Evolutionary conservation across 768 basidiomycete species (phyloP).

Genomic region (Macrolepiota dolichaula): DNA sequence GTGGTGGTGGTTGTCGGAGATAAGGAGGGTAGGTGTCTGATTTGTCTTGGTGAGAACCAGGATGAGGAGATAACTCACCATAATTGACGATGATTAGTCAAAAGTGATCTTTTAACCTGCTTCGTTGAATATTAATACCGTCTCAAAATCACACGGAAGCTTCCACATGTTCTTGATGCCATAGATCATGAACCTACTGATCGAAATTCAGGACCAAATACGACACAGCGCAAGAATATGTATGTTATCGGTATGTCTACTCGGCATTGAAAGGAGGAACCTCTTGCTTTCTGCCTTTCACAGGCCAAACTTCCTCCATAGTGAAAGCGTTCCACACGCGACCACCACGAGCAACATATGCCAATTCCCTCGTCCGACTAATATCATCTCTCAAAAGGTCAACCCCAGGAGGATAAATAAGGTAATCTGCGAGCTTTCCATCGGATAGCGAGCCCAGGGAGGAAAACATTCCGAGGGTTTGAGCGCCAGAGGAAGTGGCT

Average conservation of each 20-base stretch:
- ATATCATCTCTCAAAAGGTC: conserved; percentile 51
- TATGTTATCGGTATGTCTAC: conserved; percentile 17
- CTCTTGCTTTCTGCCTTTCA: conserved; percentile 48
- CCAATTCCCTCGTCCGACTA: conserved; percentile 44
- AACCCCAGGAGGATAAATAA: conserved; percentile 60
- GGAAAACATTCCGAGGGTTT: conserved; percentile 56
- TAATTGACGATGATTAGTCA: background rate
- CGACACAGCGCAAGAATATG: background rate
- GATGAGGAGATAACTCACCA: background rate
- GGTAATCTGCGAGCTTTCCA: conserved; percentile 70
- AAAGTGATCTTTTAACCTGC: background rate
- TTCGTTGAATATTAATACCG: background rate
- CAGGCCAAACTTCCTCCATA: conserved; percentile 73
- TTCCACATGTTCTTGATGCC: background rate
- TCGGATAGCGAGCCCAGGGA: conserved; percentile 61
- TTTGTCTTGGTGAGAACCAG: background rate
- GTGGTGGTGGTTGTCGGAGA: background rate
- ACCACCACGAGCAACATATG: conserved; percentile 62
- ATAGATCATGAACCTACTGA: too few relatives aligned
- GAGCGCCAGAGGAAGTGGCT: conserved; percentile 64
- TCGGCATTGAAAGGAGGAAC: conserved; percentile 61
- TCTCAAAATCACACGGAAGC: too few relatives aligned
- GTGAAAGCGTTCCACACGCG: conserved; percentile 65
- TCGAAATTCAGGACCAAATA: too few relatives aligned
- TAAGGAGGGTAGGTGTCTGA: background rate